These are phyloP conservation scores for Melaleuca alternifolia DNA, from an alignment of 345 rosid genomes.

Conservation along the genomic window DNA sequence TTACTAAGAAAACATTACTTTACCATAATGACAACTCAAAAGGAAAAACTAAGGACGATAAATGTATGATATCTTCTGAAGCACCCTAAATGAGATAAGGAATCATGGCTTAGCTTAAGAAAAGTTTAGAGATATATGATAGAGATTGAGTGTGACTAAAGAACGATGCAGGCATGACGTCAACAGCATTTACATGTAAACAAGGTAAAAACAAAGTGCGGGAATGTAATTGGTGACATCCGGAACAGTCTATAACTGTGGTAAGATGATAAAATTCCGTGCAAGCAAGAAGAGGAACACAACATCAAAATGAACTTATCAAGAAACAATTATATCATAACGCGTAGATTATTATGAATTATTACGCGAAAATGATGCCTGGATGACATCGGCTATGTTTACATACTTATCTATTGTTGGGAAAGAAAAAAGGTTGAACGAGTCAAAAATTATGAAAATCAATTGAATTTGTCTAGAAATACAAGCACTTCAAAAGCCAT, in stretches of 20 bases:
- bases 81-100: neutral
- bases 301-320: neutral
- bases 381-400: neutral
- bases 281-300: neutral
- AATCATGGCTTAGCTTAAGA: neutral
- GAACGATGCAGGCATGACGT: neutral
- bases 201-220: neutral
- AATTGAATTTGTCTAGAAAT: neutral
- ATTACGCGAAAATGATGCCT: neutral
- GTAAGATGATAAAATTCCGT: neutral
- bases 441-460: neutral
- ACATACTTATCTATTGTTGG: neutral
- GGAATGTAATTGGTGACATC: neutral
- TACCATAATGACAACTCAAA: too few relatives aligned
- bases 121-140: neutral
- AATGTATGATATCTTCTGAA: neutral
- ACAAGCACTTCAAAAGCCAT: neutral
- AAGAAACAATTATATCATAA: neutral
- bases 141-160: neutral
- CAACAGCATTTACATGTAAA: neutral
- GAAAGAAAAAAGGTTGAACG: neutral
- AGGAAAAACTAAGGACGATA: too few relatives aligned
- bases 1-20: too few relatives aligned
- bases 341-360: neutral
- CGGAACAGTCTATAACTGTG: neutral